Conservation (phyloP, 1,284 basidiomycete genomes). For the Ustilago curta region DNA sequence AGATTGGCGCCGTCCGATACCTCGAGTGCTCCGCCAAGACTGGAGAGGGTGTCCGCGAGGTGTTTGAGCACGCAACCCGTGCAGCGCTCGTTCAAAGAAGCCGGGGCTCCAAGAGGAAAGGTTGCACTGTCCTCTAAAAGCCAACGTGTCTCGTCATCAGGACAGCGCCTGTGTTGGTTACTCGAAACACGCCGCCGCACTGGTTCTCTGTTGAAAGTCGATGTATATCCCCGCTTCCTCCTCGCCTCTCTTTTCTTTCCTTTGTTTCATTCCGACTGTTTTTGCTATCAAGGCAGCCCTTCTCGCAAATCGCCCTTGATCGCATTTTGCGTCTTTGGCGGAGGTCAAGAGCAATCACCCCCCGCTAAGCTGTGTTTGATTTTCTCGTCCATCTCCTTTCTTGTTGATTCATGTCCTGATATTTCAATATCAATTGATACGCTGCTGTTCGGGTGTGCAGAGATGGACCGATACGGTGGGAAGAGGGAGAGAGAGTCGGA, state of each 20-base stretch:
- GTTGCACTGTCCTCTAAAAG: conserved; percentile 74
- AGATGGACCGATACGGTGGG: too few relatives aligned
- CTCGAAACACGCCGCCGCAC: conserved; percentile 7
- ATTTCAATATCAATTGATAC: too few relatives aligned
- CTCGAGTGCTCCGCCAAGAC: conserved; percentile 91
- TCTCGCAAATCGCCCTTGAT: too few relatives aligned
- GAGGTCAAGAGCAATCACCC: too few relatives aligned
- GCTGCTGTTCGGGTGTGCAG: too few relatives aligned
- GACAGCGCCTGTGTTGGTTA: neutral
- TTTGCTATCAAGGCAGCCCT: too few relatives aligned
- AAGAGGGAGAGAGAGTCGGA: too few relatives aligned
- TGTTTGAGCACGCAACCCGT: conserved; percentile 89
- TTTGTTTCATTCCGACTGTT: neutral
- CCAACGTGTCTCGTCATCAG: neutral
- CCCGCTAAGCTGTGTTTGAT: too few relatives aligned
- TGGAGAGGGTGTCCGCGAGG: conserved; percentile 88
- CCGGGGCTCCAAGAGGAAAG: conserved; percentile 70
- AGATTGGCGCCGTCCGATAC: conserved; percentile 88
- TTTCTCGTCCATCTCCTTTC: too few relatives aligned
- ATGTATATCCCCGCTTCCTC: neutral
- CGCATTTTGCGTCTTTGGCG: too few relatives aligned
- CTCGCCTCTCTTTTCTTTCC: too few relatives aligned
- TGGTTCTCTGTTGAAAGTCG: conserved; percentile 4
- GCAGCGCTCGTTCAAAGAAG: conserved; percentile 76
- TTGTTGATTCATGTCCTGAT: too few relatives aligned